phyloP scores from a whole-genome alignment of 768 basidiomycete species.

The Thelephora aurantiotincta region DNA sequence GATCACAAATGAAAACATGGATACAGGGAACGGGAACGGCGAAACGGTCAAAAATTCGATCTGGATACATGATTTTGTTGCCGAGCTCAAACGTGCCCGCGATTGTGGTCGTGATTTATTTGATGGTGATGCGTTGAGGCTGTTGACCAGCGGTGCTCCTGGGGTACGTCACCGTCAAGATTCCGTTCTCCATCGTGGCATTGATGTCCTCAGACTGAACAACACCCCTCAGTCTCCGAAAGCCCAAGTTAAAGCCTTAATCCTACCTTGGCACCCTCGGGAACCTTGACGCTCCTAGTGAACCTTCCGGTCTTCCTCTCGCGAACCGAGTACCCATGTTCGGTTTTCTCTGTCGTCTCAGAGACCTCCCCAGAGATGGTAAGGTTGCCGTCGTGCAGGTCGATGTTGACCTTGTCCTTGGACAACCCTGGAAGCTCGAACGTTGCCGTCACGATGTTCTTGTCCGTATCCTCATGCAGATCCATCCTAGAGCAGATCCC shows the following conservation, averaged over 20 bases:
- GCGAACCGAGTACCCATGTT: slow-evolving; percentile 24
- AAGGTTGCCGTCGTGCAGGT: slow-evolving; percentile 31
- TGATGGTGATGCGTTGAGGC: slow-evolving; percentile 23
- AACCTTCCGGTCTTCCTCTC: slow-evolving; percentile 37
- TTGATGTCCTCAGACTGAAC: slow-evolving; percentile 28
- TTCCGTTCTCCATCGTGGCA: slow-evolving; percentile 36
- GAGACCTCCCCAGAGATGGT: slow-evolving; percentile 31
- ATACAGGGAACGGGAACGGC: too few species aligned
- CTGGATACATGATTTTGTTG: too few species aligned
- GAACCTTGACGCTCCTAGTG: slow-evolving; percentile 31
- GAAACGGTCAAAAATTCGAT: too few species aligned
- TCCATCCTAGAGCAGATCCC: slow-evolving; percentile 23
- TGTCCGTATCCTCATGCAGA: slow-evolving; percentile 27
- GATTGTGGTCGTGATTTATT: slow-evolving; percentile 13
- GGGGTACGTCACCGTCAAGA: slow-evolving; percentile 40
- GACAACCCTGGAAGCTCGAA: slow-evolving; percentile 44
- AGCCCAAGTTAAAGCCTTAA: background rate
- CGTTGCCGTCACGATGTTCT: slow-evolving; percentile 31
- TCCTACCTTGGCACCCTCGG: slow-evolving; percentile 32
- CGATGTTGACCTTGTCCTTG: slow-evolving; percentile 32
- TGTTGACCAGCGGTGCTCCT: slow-evolving; percentile 23
- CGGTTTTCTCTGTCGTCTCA: slow-evolving; percentile 17
- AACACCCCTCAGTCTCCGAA: slow-evolving; percentile 3
- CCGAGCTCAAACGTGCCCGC: too few species aligned
- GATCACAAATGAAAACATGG: too few species aligned